Percentiles rank a stretch among this genome's conserved stretches.
Evolutionary conservation across 371 early-diverging fungal species (phyloP).

Genomic region (Mortierella sp.): DNA sequence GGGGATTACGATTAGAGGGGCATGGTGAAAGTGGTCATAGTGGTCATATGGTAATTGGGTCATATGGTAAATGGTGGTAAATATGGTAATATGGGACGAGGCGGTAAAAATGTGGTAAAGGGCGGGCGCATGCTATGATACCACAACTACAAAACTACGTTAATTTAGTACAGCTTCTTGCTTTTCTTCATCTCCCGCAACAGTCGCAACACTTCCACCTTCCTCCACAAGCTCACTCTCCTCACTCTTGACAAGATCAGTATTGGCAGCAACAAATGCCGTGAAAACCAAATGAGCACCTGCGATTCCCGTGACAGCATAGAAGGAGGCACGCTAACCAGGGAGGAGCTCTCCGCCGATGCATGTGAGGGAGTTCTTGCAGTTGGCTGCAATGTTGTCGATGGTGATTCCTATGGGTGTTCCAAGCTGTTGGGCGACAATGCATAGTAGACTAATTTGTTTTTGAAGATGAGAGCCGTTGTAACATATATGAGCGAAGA

Average conservation of each 20-base stretch:
- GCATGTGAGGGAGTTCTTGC: conserved; percentile 14
- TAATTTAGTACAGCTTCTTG: too few species aligned
- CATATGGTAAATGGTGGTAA: background rate
- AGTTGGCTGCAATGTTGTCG: conserved; percentile 35
- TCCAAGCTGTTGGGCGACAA: conserved; percentile 31
- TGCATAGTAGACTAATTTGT: conserved; percentile 22
- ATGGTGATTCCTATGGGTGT: conserved; percentile 42
- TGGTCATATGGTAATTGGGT: background rate
- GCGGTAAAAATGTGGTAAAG: background rate
- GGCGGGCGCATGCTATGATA: background rate
- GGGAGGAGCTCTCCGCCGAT: conserved; percentile 18
- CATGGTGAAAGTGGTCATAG: too few species aligned
- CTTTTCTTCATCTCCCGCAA: conserved; percentile 11
- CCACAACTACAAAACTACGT: background rate
- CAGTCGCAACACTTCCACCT: background rate
- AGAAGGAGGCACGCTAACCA: conserved; percentile 30
- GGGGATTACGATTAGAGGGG: background rate
- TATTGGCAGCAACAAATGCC: conserved; percentile 25
- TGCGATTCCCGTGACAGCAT: conserved; percentile 16
- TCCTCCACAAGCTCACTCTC: background rate
- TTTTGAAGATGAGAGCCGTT: background rate
- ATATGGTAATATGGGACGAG: too few species aligned
- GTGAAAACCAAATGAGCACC: conserved; percentile 29
- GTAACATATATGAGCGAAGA: too few species aligned
- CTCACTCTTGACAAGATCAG: conserved; percentile 16